Percentiles rank a stretch among this genome's conserved stretches.
phyloP scores from a whole-genome alignment of 371 early-diverging fungal genomes.

The Mortierella sp. region DNA sequence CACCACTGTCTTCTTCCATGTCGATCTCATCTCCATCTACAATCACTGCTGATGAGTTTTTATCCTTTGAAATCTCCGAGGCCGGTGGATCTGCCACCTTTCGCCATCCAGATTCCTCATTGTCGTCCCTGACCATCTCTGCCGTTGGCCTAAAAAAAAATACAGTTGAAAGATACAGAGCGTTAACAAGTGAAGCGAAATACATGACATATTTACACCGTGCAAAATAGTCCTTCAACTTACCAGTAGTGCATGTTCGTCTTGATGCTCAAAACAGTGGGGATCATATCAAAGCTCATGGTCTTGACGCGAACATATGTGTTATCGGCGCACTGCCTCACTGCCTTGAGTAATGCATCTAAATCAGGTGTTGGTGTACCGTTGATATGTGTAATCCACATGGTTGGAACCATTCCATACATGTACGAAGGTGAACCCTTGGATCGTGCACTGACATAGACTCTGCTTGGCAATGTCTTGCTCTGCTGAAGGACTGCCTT shows the following conservation, averaged over 20 bases:
- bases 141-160: slow-evolving; percentile 60
- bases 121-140: slow-evolving; percentile 66
- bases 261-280: slow-evolving; percentile 84
- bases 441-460: slow-evolving; percentile 80
- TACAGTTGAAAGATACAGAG: neutral
- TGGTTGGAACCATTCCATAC: slow-evolving; percentile 86
- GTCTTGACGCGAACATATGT: slow-evolving; percentile 88
- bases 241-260: slow-evolving; percentile 87
- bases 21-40: slow-evolving; percentile 46
- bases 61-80: neutral
- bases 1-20: slow-evolving; percentile 35
- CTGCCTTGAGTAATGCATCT: slow-evolving; percentile 73
- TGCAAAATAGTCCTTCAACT: slow-evolving; percentile 26
- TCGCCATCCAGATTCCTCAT: slow-evolving; percentile 71
- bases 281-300: slow-evolving; percentile 85
- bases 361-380: slow-evolving; percentile 70
- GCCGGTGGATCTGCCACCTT: slow-evolving; percentile 38
- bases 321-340: slow-evolving; percentile 74
- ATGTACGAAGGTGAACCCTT: slow-evolving; percentile 87
- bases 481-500: slow-evolving; percentile 86
- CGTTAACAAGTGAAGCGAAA: neutral
- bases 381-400: slow-evolving; percentile 85
- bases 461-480: slow-evolving; percentile 75
- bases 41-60: slow-evolving; percentile 17
- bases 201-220: neutral